Percentiles rank a stretch among this genome's conserved stretches.
phyloP scores from a whole-genome alignment of 1,284 basidiomycete genomes.

The Moesziomyces sp. region DNA sequence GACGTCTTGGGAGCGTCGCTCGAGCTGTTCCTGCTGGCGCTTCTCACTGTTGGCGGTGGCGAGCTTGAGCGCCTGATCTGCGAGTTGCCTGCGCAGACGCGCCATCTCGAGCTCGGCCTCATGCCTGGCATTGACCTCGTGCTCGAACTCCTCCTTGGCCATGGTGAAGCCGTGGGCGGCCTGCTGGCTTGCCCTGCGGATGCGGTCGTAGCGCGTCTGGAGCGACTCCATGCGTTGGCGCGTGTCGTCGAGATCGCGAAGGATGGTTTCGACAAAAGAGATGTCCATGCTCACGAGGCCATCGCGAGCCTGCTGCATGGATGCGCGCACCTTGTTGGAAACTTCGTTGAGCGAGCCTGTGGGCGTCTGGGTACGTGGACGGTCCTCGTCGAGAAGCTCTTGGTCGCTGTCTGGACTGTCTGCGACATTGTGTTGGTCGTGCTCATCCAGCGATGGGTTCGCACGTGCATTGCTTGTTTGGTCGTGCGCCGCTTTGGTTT shows the following conservation, averaged over 20 bases:
- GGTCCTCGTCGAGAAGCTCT: slow-evolving; percentile 30
- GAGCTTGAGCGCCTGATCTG: slow-evolving; percentile 87
- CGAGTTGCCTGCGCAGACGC: slow-evolving; percentile 82
- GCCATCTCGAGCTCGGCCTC: slow-evolving; percentile 93
- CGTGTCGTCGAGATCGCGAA: slow-evolving; percentile 77
- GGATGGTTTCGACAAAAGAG: slow-evolving; percentile 78
- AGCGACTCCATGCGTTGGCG: slow-evolving; percentile 76
- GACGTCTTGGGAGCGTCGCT: slow-evolving; percentile 82
- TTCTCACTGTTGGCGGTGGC: slow-evolving; percentile 81
- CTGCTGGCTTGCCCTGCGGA: slow-evolving; percentile 83
- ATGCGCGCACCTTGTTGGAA: slow-evolving; percentile 72
- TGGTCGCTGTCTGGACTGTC: slow-evolving; percentile 24
- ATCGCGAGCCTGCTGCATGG: slow-evolving; percentile 75
- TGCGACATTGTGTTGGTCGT: neutral
- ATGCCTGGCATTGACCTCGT: slow-evolving; percentile 83
- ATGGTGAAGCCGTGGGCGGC: slow-evolving; percentile 90
- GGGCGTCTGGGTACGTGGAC: slow-evolving; percentile 2
- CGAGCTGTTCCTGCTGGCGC: slow-evolving; percentile 77
- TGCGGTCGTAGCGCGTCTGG: slow-evolving; percentile 82
- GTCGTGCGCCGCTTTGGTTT: neutral
- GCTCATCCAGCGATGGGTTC: neutral
- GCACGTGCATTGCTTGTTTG: neutral
- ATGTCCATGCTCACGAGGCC: slow-evolving; percentile 78
- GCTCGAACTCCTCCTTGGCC: slow-evolving; percentile 92
- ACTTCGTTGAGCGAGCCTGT: slow-evolving; percentile 52